phyloP scores from a whole-genome alignment of 208 protist species.

The Leishmania guyanensis region DNA sequence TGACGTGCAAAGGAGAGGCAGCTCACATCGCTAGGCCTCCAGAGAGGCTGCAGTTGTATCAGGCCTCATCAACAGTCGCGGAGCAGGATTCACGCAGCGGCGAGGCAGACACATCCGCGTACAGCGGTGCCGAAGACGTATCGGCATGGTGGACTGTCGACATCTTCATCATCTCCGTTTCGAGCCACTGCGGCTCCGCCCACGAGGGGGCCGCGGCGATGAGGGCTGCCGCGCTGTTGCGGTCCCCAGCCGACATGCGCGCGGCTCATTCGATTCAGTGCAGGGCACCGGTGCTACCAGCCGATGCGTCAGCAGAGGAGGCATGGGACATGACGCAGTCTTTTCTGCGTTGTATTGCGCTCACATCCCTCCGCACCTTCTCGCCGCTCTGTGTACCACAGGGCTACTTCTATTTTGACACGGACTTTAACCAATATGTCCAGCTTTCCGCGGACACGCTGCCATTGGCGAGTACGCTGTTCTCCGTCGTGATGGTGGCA shows the following conservation, averaged over 20 bases:
- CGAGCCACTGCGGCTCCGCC: neutral
- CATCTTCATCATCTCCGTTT: constrained; percentile 8
- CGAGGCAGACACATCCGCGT: neutral
- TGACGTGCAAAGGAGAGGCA: neutral
- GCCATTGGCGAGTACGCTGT: constrained; percentile 25
- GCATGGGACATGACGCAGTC: constrained; percentile 29
- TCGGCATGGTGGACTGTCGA: constrained; percentile 35
- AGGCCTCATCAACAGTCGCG: neutral
- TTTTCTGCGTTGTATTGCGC: constrained; percentile 33
- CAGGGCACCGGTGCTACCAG: constrained; percentile 28
- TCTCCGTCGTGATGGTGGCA: constrained; percentile 36
- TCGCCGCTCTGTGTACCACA: constrained; percentile 23
- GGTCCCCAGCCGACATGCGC: constrained; percentile 20
- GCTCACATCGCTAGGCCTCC: neutral
- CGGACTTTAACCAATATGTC: constrained; percentile 46
- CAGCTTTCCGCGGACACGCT: constrained; percentile 43
- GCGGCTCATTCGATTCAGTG: constrained; percentile 25
- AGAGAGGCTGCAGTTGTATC: neutral
- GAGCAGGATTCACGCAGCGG: neutral
- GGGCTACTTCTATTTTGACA: constrained; percentile 57
- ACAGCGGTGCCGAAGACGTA: neutral
- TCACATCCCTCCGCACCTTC: constrained; percentile 9
- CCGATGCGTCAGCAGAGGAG: constrained; percentile 18
- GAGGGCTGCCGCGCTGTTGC: constrained; percentile 11
- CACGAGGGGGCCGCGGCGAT: constrained; percentile 6